Evolutionary conservation across 208 protist genomes (phyloP).

Genomic region (Leishmania major): DNA sequence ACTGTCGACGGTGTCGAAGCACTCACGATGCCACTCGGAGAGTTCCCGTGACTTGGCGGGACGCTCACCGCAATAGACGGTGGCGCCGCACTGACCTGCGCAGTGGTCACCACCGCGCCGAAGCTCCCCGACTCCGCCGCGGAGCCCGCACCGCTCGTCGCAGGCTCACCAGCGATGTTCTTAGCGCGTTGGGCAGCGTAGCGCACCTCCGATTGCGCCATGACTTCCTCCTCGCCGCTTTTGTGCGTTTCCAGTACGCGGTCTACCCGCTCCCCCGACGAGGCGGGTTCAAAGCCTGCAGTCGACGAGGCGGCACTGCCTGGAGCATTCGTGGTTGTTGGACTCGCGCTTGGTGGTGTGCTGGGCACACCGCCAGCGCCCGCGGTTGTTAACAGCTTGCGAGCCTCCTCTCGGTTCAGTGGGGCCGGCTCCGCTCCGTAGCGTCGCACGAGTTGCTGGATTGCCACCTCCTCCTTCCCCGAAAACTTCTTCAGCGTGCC

Average conservation of each 20-base stretch:
- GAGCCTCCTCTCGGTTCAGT: conserved; percentile 8
- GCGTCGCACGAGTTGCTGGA: conserved; percentile 50
- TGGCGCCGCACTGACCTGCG: neutral
- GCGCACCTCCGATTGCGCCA: conserved; percentile 49
- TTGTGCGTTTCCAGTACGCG: conserved; percentile 36
- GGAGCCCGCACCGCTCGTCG: neutral
- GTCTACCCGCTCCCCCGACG: conserved; percentile 32
- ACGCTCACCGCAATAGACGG: neutral
- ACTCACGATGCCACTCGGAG: neutral
- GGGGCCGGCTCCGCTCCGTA: conserved; percentile 56
- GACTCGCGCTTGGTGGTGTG: conserved; percentile 6
- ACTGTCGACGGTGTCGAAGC: neutral
- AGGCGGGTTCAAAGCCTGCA: neutral
- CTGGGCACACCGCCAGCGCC: neutral
- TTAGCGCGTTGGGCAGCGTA: conserved; percentile 8
- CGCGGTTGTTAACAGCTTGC: conserved; percentile 6
- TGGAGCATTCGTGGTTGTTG: neutral
- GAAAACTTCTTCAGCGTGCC: conserved; percentile 46
- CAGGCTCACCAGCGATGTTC: neutral
- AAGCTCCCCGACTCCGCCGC: neutral
- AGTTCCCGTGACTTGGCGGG: conserved; percentile 14
- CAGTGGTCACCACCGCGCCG: neutral
- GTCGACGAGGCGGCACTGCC: neutral
- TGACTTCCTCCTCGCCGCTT: conserved; percentile 40
- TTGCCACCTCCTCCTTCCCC: conserved; percentile 58